Evolutionary conservation across 257 asterid species (phyloP).

Genomic region (Nicotiana paniculata): DNA sequence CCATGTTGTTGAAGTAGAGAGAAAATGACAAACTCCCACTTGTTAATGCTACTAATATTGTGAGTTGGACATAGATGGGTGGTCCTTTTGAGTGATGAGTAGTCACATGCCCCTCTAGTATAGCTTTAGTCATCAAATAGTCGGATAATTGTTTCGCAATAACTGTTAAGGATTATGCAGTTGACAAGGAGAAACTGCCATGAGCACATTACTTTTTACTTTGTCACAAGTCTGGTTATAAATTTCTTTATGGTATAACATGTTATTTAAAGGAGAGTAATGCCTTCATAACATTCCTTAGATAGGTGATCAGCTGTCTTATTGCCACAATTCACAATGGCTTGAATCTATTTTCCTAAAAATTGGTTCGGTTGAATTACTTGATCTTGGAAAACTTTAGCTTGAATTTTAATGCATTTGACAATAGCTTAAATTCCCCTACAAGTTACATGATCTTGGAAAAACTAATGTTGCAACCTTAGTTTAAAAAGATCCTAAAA

Average conservation of each 20-base stretch:
- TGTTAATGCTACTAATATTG: slow-evolving; percentile 5
- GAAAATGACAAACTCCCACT: slow-evolving; percentile 4
- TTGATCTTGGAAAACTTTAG: not conserved
- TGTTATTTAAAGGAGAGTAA: not conserved
- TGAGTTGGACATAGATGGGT: slow-evolving; percentile 3
- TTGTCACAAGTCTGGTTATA: not conserved
- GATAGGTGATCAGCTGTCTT: not conserved
- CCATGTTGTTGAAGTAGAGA: not conserved
- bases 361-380: not conserved
- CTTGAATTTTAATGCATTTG: not conserved
- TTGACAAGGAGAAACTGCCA: slow-evolving; percentile 3
- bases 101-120: slow-evolving; percentile 10
- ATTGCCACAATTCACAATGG: not conserved
- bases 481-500: not conserved
- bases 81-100: slow-evolving; percentile 9
- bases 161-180: not conserved
- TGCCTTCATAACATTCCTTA: not conserved
- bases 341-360: not conserved
- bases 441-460: not conserved
- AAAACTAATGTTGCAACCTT: too few relatives aligned
- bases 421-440: too few relatives aligned
- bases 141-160: not conserved
- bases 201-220: not conserved
- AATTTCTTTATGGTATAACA: not conserved
- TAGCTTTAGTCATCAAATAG: slow-evolving; percentile 1